Evolutionary conservation across 2,329 filamentous ascomycete species (phyloP).

Genomic region (Ascochyta pisi): DNA sequence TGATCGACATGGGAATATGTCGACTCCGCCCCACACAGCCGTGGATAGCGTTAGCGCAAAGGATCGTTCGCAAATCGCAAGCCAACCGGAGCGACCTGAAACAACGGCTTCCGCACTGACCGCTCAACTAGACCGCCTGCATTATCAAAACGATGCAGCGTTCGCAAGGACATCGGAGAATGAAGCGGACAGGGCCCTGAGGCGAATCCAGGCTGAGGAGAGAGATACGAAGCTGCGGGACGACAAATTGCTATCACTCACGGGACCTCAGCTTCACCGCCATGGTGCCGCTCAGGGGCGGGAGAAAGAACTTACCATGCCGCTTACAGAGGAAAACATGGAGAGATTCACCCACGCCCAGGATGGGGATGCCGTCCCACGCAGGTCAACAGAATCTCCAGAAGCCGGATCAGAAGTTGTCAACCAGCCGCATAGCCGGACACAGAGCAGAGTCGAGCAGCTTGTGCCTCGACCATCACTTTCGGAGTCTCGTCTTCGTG

Average conservation of each 20-base stretch:
- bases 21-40: slow-evolving; percentile 22
- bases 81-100: slow-evolving; percentile 39
- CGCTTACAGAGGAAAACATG: slow-evolving; percentile 49
- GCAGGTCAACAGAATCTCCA: slow-evolving; percentile 19
- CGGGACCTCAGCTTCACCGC: slow-evolving; percentile 44
- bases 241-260: slow-evolving; percentile 61
- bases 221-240: slow-evolving; percentile 62
- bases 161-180: slow-evolving; percentile 51
- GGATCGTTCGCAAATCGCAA: slow-evolving; percentile 39
- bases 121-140: slow-evolving; percentile 47
- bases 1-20: slow-evolving; percentile 34
- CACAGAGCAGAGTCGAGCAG: slow-evolving; percentile 21
- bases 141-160: slow-evolving; percentile 48
- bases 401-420: slow-evolving; percentile 27
- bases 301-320: slow-evolving; percentile 32
- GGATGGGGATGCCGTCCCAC: slow-evolving; percentile 28
- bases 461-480: slow-evolving; percentile 28
- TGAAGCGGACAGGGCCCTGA: slow-evolving; percentile 55
- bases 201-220: slow-evolving; percentile 61
- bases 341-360: slow-evolving; percentile 42
- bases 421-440: slow-evolving; percentile 26
- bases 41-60: slow-evolving; percentile 31
- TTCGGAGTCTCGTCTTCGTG: slow-evolving; percentile 21
- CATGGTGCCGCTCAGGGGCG: slow-evolving; percentile 29
- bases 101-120: slow-evolving; percentile 45